These are phyloP conservation scores for Panicum miliaceum DNA, from an alignment of 176 grass and related monocot genomes.

Conservation along the genomic window DNA sequence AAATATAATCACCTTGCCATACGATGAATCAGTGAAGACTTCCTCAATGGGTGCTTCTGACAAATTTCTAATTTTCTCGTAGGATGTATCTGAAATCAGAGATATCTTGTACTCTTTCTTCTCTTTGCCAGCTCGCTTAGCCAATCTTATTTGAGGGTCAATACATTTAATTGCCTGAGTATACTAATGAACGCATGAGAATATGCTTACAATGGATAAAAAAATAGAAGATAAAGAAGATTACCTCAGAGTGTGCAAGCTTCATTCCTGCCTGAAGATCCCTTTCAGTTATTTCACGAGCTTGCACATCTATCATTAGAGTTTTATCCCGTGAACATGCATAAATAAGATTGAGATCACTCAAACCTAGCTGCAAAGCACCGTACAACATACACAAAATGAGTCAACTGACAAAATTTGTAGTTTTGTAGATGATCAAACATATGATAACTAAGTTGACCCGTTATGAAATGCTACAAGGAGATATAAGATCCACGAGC, in stretches of 20 bases:
- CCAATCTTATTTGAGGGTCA: slow-evolving; percentile 92
- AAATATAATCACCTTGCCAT: slow-evolving; percentile 74
- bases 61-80: slow-evolving; percentile 84
- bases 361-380: slow-evolving; percentile 73
- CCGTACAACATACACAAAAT: slow-evolving; percentile 7
- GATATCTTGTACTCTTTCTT: slow-evolving; percentile 93
- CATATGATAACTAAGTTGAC: background rate
- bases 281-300: slow-evolving; percentile 94
- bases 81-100: slow-evolving; percentile 88
- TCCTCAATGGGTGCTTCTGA: slow-evolving; percentile 86
- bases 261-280: slow-evolving; percentile 88
- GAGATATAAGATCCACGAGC: slow-evolving; percentile 20
- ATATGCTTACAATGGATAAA: slow-evolving; percentile 20
- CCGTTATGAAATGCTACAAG: background rate
- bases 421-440: slow-evolving; percentile 20
- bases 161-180: slow-evolving; percentile 90
- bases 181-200: slow-evolving; percentile 42
- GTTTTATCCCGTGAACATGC: slow-evolving; percentile 91
- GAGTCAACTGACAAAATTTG: slow-evolving; percentile 16
- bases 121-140: slow-evolving; percentile 83
- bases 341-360: slow-evolving; percentile 98
- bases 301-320: slow-evolving; percentile 99
- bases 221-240: slow-evolving; percentile 26
- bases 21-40: slow-evolving; percentile 95
- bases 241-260: slow-evolving; percentile 90